Conservation (phyloP, 2,329 filamentous ascomycete species). For the Teratosphaeria destructans region DNA sequence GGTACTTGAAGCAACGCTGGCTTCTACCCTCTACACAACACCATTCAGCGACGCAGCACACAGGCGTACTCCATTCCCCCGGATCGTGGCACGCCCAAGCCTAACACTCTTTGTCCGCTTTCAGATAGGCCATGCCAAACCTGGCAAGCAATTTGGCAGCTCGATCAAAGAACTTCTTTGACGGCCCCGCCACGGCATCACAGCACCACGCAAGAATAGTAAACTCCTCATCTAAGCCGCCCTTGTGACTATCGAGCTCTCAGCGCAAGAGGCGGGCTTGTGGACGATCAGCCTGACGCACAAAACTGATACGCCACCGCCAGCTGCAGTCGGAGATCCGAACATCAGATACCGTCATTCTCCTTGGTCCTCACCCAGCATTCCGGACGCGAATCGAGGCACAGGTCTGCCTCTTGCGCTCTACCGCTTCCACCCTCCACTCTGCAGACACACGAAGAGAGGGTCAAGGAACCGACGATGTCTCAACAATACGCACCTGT, state of each 20-base stretch:
- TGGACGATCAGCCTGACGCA: neutral
- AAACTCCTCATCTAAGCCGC: neutral
- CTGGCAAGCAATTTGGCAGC: neutral
- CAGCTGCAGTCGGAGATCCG: neutral
- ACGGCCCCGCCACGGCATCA: neutral
- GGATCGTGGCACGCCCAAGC: neutral
- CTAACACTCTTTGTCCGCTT: neutral
- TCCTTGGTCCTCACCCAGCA: neutral
- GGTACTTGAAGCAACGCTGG: neutral
- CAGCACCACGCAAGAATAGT: neutral
- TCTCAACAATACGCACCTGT: neutral
- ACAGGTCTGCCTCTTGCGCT: constrained; percentile 15
- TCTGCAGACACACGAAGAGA: neutral
- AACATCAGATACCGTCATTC: neutral
- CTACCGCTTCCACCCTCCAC: constrained; percentile 5
- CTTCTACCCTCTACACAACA: neutral
- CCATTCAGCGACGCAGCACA: neutral
- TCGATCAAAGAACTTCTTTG: neutral
- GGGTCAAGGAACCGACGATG: neutral
- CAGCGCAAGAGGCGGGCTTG: neutral
- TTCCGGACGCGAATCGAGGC: neutral
- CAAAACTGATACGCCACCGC: neutral
- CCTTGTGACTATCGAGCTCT: neutral
- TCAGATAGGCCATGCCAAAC: neutral
- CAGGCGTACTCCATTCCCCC: neutral